Evolutionary conservation across 805 yeast genomes (phyloP), one percentile per base, ranked within the genome.

Genomic region (Candida pseudoglaebosa): DNA sequence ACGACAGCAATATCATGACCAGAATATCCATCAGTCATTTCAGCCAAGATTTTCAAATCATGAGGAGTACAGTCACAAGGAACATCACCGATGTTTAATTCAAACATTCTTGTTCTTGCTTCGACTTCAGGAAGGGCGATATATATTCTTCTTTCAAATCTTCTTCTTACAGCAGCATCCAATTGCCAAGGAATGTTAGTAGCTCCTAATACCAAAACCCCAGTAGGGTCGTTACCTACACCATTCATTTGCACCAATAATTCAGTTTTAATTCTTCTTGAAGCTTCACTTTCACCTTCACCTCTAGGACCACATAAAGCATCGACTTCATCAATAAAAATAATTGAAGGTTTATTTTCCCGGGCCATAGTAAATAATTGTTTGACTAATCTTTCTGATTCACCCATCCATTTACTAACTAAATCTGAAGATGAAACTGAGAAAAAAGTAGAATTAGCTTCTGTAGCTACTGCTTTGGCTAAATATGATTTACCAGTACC

Each of bases 371-470:
- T 77, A 63, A 93, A 93, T 46, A 93, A 72, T 57, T 93, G 97
- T 61, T 91, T 93, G 19, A 93, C 98, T 41, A 93, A 76, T 62
- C 98, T 80, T 62, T 93, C 99, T 18, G 95, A 82, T 61, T 93
- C 99, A 52, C 99, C 99, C 97, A 91, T 91, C 99, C 99, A 93
- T 62, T 93, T 93, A 48, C 95, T 84, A 3, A 93, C 98, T 52
- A 93, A 74, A 61, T 93, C 99, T 10, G 95, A 85, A 0, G 96
- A 88, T n/a, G 95, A 84, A 1, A 93, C 95, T 2, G 96, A 85
- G 64, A 93, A 93, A 53, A 93, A 93, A 0, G 99, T 93, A 0
- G 97, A 87, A 59, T 91, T 89, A 36, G 98, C 96, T 54, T 93
- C 99, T 0, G 99, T 93, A 18, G 99, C 99, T 6, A 93, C 98